phyloP scores from a whole-genome alignment of 1,284 basidiomycete species.

The Amylostereum chailletii region DNA sequence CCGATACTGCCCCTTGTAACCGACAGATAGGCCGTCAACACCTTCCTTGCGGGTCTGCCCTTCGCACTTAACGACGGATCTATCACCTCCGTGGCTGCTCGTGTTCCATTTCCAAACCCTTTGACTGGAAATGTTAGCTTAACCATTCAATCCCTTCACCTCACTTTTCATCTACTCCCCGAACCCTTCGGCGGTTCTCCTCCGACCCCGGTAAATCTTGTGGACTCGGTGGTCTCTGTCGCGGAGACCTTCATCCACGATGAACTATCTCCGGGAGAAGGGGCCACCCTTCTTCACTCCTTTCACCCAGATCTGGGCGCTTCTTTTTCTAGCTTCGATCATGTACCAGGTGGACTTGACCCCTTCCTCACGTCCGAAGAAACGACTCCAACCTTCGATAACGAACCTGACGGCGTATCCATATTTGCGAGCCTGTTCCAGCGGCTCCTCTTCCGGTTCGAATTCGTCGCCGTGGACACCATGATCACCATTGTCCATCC shows the following conservation, averaged over 20 bases:
- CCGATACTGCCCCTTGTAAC: slow-evolving; percentile 6
- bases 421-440: slow-evolving; percentile 82
- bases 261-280: slow-evolving; percentile 68
- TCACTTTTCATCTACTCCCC: slow-evolving; percentile 47
- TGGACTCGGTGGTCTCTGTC: slow-evolving; percentile 71
- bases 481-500: slow-evolving; percentile 60
- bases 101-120: slow-evolving; percentile 71
- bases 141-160: slow-evolving; percentile 52
- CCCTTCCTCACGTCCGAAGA: slow-evolving; percentile 38
- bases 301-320: slow-evolving; percentile 36
- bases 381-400: slow-evolving; percentile 25
- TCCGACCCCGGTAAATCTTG: slow-evolving; percentile 35
- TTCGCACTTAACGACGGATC: slow-evolving; percentile 64
- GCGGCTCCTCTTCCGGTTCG: slow-evolving; percentile 72
- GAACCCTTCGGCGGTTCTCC: slow-evolving; percentile 12
- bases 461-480: slow-evolving; percentile 67
- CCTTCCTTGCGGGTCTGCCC: slow-evolving; percentile 60
- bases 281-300: slow-evolving; percentile 64
- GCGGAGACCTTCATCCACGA: slow-evolving; percentile 82
- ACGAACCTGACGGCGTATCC: slow-evolving; percentile 68
- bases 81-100: slow-evolving; percentile 66
- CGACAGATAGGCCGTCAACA: slow-evolving; percentile 66
- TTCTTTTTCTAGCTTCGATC: slow-evolving; percentile 24
- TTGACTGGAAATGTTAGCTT: slow-evolving; percentile 63
- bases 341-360: slow-evolving; percentile 61